Evolutionary conservation across 306 rosid species (phyloP).

Genomic region (Lupinus albus): DNA sequence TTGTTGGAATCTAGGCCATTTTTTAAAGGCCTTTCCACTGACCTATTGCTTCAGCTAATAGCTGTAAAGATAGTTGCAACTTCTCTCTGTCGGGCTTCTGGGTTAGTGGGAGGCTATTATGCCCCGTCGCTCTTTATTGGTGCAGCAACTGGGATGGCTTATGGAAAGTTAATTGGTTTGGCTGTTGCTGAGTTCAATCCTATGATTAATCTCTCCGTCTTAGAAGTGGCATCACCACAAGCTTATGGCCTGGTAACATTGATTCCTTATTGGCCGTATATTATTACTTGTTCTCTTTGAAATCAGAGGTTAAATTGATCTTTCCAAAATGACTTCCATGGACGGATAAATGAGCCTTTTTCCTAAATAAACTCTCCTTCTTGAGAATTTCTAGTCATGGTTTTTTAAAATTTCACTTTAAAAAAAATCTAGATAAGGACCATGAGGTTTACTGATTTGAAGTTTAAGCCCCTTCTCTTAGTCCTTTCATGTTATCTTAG

Average conservation of each 20-base stretch:
- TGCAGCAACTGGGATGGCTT: constrained; percentile 94
- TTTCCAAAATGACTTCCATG: constrained; percentile 30
- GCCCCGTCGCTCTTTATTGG: constrained; percentile 97
- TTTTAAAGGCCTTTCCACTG: constrained; percentile 72
- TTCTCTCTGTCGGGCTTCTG: constrained; percentile 88
- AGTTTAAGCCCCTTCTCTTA: background rate
- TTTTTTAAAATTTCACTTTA: constrained; percentile 10
- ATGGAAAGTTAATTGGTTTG: constrained; percentile 72
- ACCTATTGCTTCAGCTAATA: constrained; percentile 75
- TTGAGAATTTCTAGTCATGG: background rate
- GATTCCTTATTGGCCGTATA: constrained; percentile 32
- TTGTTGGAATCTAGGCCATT: constrained; percentile 91
- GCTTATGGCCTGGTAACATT: constrained; percentile 92
- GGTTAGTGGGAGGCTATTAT: constrained; percentile 93
- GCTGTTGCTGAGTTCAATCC: constrained; percentile 64
- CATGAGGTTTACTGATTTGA: background rate
- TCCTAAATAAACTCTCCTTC: constrained; percentile 16
- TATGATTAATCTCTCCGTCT: constrained; percentile 58
- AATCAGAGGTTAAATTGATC: constrained; percentile 23
- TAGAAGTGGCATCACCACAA: constrained; percentile 95
- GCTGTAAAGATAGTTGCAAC: constrained; percentile 83
- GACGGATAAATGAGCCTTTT: constrained; percentile 32
- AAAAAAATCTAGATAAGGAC: background rate
- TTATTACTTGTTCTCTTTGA: constrained; percentile 34
- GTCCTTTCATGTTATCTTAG: constrained; percentile 10